phyloP scores from a whole-genome alignment of 306 rosid genomes.

The Quillaja saponaria region DNA sequence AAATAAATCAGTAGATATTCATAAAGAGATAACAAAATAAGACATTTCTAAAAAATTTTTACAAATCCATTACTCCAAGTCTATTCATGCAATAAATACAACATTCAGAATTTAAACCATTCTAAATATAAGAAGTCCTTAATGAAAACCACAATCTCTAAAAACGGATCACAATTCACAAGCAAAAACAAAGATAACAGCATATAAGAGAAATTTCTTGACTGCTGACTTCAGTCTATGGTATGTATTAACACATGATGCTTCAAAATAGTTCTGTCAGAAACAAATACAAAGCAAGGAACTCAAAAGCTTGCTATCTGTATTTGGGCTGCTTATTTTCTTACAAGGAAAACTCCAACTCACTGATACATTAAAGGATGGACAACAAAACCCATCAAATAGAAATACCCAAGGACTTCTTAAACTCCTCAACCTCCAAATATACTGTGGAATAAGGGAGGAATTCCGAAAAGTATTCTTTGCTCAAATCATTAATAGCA shows the following conservation, averaged over 20 bases:
- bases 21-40: no score
- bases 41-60: no score
- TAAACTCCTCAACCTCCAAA: slow-evolving; percentile 98
- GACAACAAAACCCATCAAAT: slow-evolving; percentile 46
- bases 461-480: slow-evolving; percentile 75
- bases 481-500: slow-evolving; percentile 88
- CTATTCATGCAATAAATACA: no score
- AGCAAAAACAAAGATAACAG: slow-evolving; percentile 4
- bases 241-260: slow-evolving; percentile 22
- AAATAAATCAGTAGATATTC: no score
- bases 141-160: no score
- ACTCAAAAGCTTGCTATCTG: slow-evolving; percentile 40
- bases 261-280: slow-evolving; percentile 35
- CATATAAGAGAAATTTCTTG: slow-evolving; percentile 30
- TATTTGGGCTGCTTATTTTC: slow-evolving; percentile 70
- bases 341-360: slow-evolving; percentile 58
- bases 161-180: slow-evolving; percentile 6
- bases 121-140: no score
- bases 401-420: slow-evolving; percentile 84
- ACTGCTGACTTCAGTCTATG: slow-evolving; percentile 31
- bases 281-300: slow-evolving; percentile 42
- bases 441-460: slow-evolving; percentile 91
- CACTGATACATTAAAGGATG: slow-evolving; percentile 42
- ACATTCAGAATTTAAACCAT: no score
- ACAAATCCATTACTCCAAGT: no score